Conservation (phyloP, 768 basidiomycete species). For the Coprinellus micaceus region DNA sequence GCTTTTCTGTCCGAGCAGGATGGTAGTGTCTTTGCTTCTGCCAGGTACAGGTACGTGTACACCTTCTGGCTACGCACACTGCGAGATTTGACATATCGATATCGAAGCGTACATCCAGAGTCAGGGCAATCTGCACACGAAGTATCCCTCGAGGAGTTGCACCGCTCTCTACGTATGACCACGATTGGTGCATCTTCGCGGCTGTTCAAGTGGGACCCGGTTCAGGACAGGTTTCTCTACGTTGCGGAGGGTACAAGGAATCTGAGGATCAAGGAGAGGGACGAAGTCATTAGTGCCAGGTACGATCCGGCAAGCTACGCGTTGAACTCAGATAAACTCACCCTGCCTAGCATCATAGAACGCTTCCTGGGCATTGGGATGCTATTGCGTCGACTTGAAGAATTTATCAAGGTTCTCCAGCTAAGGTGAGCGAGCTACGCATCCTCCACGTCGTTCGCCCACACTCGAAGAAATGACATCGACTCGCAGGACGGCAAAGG, state of each 20-base stretch:
- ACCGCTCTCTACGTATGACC: constrained; percentile 50
- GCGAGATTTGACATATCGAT: not conserved
- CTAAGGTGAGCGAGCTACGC: constrained; percentile 38
- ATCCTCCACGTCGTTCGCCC: not conserved
- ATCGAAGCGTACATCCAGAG: constrained; percentile 43
- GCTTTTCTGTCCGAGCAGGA: constrained; percentile 72
- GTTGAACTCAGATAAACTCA: not conserved
- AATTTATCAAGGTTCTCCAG: constrained; percentile 43
- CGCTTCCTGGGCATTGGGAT: constrained; percentile 71
- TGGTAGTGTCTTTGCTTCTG: constrained; percentile 45
- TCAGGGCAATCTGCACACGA: not conserved
- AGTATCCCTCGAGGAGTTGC: constrained; percentile 44
- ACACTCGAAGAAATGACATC: no score
- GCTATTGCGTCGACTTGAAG: constrained; percentile 62
- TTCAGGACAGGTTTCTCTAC: constrained; percentile 54
- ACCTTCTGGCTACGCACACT: not conserved
- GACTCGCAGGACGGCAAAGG: constrained; percentile 36
- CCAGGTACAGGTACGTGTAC: constrained; percentile 54
- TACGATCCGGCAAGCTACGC: constrained; percentile 19
- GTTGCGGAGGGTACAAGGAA: constrained; percentile 31
- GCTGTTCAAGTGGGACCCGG: constrained; percentile 60
- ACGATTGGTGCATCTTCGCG: constrained; percentile 67
- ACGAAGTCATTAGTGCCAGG: constrained; percentile 57
- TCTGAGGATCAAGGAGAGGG: constrained; percentile 54
- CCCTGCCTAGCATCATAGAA: constrained; percentile 43